Evolutionary conservation across 257 asterid genomes (phyloP), one percentile per base, ranked within the genome.

Genomic region (Schizonepeta tenuifolia): DNA sequence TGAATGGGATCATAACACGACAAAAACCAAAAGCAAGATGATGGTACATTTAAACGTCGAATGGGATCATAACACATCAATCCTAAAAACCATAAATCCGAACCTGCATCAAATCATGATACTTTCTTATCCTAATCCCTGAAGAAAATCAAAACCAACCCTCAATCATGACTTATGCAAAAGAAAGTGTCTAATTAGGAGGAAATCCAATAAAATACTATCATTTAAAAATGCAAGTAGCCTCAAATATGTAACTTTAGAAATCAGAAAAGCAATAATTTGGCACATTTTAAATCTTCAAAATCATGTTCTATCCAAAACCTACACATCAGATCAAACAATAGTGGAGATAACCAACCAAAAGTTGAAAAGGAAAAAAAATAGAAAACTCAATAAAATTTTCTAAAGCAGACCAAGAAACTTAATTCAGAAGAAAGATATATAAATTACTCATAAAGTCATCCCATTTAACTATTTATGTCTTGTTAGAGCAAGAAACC

Each of bases 341-440:
- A n/a, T n/a, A n/a, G n/a, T n/a, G n/a, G n/a, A n/a, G n/a, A n/a
- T n/a, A n/a, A n/a, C n/a, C n/a, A n/a, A 71, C 55, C 14, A 46
- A 79, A 60, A 60, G 49, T 41, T 57, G 28, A 38, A 67, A 36
- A 41, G 60, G 61, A 6, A 60, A n/a, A 24, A 54, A 0, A 24
- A 24, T n/a, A n/a, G 22, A 18, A 67, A 43, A 58, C 38, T 6
- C 43, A 31, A 13, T 9, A 44, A 18, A 46, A 47, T 53, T 20
- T 67, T 31, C 54, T 49, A 74, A 69, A 70, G 73, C 71, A 57
- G 56, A 67, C 38, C 22, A 40, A 24, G 75, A 22, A 59, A 66
- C 76, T 63, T 44, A 70, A 69, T 40, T 49, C 36, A 7, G 56
- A 62, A 65, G 28, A 71, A 69, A 69, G 28, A 36, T 8, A n/a